Evolutionary conservation across 2,329 filamentous ascomycete genomes (phyloP).

Genomic region (Alternaria solani): DNA sequence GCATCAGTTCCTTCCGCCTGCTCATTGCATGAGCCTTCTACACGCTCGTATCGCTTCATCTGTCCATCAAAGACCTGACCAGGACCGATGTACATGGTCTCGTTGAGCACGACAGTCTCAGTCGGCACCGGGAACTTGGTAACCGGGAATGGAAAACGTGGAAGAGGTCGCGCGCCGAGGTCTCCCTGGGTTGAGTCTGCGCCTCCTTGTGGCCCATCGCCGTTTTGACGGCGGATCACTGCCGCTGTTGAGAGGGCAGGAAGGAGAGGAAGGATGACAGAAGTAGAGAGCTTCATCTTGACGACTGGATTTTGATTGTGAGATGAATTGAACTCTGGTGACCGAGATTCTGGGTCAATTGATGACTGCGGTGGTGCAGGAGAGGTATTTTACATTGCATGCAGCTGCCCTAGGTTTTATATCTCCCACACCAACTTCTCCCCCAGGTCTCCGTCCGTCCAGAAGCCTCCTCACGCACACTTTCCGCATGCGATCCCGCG

Average conservation of each 20-base stretch:
- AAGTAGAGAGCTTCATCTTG: slow-evolving; percentile 31
- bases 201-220: slow-evolving; percentile 33
- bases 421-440: neutral
- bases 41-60: slow-evolving; percentile 39
- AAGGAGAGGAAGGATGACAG: slow-evolving; percentile 29
- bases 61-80: slow-evolving; percentile 36
- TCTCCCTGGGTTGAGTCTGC: slow-evolving; percentile 34
- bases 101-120: slow-evolving; percentile 35
- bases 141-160: slow-evolving; percentile 33
- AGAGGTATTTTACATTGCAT: neutral
- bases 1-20: slow-evolving; percentile 38
- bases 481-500: neutral
- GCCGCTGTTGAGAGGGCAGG: slow-evolving; percentile 30
- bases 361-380: slow-evolving; percentile 11
- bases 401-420: slow-evolving; percentile 10
- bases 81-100: slow-evolving; percentile 36
- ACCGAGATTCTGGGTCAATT: slow-evolving; percentile 6
- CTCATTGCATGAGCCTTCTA: slow-evolving; percentile 35
- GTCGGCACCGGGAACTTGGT: slow-evolving; percentile 33
- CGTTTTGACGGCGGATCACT: slow-evolving; percentile 30
- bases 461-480: neutral
- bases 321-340: slow-evolving; percentile 4
- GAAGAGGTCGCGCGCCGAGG: slow-evolving; percentile 29
- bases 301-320: neutral
- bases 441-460: neutral